Conservation (phyloP, 2,329 filamentous ascomycete genomes). For the Cercospora beticola region DNA sequence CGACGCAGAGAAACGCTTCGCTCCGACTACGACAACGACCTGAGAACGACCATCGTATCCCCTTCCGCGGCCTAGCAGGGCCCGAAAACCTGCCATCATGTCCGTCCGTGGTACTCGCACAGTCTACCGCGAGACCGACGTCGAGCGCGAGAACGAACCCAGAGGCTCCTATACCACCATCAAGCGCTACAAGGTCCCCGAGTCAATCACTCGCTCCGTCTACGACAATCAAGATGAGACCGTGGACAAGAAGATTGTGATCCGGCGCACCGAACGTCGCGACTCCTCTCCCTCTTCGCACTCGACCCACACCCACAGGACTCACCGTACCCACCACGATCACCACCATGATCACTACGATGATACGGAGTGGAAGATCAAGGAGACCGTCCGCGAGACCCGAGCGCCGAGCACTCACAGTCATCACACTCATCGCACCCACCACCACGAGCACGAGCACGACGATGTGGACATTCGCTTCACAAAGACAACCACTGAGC, state of each 20-base stretch:
- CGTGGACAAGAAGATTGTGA: conserved; percentile 50
- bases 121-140: conserved; percentile 47
- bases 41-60: neutral
- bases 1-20: neutral
- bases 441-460: conserved; percentile 12
- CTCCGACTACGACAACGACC: neutral
- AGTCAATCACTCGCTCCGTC: conserved; percentile 41
- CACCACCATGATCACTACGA: conserved; percentile 23
- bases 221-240: conserved; percentile 40
- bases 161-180: conserved; percentile 55
- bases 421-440: neutral
- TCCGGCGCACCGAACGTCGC: conserved; percentile 36
- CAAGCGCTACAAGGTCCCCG: conserved; percentile 60
- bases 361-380: conserved; percentile 32
- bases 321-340: conserved; percentile 14
- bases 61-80: neutral
- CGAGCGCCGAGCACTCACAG: conserved; percentile 16
- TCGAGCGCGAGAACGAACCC: conserved; percentile 48
- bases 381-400: conserved; percentile 26
- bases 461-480: conserved; percentile 38
- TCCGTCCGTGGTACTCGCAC: conserved; percentile 41
- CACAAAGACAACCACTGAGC: conserved; percentile 41
- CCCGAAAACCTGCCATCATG: conserved; percentile 21
- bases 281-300: conserved; percentile 22
- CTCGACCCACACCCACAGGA: conserved; percentile 11